Evolutionary conservation across 2,329 filamentous ascomycete species (phyloP).

Genomic region (Xylariomycetidae sp.): DNA sequence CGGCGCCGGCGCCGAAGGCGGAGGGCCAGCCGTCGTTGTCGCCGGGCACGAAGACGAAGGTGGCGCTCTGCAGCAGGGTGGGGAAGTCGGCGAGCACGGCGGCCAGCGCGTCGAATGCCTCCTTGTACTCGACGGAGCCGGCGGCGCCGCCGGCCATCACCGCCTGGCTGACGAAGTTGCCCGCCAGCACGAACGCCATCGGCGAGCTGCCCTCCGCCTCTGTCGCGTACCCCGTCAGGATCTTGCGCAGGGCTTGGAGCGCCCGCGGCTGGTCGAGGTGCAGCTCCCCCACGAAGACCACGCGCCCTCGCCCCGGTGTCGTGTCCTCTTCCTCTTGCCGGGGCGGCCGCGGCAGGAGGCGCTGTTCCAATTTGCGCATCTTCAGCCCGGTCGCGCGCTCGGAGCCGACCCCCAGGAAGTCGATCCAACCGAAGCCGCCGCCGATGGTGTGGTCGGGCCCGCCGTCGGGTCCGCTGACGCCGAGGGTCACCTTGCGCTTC

Average conservation of each 20-base stretch:
- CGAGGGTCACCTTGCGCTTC: constrained; percentile 71
- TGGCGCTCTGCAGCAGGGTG: constrained; percentile 67
- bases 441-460: constrained; percentile 57
- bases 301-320: constrained; percentile 40
- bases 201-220: constrained; percentile 61
- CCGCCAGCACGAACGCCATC: constrained; percentile 74
- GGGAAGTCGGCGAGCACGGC: constrained; percentile 79
- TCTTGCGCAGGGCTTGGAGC: constrained; percentile 71
- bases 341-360: constrained; percentile 49
- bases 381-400: constrained; percentile 75
- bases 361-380: constrained; percentile 75
- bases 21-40: constrained; percentile 98
- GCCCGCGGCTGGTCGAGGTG: constrained; percentile 81
- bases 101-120: constrained; percentile 86
- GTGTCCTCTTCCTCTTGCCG: constrained; percentile 20
- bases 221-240: constrained; percentile 67
- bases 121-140: constrained; percentile 93
- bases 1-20: constrained; percentile 70
- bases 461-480: constrained; percentile 56
- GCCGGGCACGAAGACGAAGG: constrained; percentile 88
- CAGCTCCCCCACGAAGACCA: constrained; percentile 79
- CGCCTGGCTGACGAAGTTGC: constrained; percentile 69
- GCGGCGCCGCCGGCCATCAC: constrained; percentile 63
- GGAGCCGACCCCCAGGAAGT: constrained; percentile 87
- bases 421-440: constrained; percentile 92